Percentiles rank a stretch among this genome's conserved stretches.
These are phyloP conservation scores for Eucalyptus melliodora DNA, from an alignment of 345 rosid species.

Conservation along the genomic window DNA sequence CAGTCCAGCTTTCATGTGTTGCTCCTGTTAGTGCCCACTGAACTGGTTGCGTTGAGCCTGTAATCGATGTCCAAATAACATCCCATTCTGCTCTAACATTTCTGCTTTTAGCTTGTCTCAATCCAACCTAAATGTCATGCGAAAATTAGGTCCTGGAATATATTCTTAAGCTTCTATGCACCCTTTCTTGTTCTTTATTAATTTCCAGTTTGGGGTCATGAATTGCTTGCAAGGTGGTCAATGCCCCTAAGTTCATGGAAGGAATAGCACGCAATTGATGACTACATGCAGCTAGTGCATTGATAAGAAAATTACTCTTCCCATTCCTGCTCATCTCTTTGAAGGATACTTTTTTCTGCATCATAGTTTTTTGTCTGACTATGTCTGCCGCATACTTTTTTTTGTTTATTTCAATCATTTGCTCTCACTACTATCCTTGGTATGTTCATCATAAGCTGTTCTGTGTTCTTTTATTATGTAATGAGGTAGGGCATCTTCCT, in stretches of 20 bases:
- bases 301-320: neutral
- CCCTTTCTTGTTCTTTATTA: neutral
- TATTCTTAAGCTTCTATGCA: neutral
- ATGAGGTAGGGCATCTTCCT: neutral
- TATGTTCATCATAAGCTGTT: neutral
- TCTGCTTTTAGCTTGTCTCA: neutral
- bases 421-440: neutral
- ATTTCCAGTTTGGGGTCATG: neutral
- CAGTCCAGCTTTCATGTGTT: neutral
- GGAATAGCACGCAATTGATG: neutral
- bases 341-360: neutral
- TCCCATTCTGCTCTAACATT: neutral
- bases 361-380: neutral
- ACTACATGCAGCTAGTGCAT: neutral
- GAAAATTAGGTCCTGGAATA: neutral
- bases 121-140: neutral
- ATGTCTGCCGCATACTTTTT: neutral
- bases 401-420: neutral
- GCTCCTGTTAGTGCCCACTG: neutral
- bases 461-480: neutral
- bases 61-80: neutral
- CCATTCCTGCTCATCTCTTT: neutral
- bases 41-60: neutral
- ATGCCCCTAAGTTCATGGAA: neutral
- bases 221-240: neutral